Evolutionary conservation across 176 grass and related monocot genomes (phyloP), one percentile per base, ranked within the genome.

Genomic region (Sorghum bicolor): DNA sequence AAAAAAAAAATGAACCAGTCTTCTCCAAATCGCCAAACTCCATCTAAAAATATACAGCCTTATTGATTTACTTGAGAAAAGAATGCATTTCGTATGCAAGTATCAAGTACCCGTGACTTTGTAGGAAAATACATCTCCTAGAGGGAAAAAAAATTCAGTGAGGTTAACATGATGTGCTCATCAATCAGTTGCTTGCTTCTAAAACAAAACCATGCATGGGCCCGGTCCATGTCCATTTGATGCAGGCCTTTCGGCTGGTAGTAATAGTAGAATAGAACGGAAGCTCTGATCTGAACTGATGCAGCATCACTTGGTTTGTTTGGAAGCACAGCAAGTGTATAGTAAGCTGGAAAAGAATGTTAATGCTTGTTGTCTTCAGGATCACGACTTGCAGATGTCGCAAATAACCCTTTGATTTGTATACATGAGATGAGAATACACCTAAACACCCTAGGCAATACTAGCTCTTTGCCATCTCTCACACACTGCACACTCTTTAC

Each of bases 141-240:
- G 40, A 12, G 40, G 40, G 14, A 13, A 1, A 45, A 45, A 47
- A 4, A 47, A 16, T 15, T 45, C 50, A 55, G 17, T 55, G 50
- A 57, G 22, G 22, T 60, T 25, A 60, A 60, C 55, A 24, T 39
- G 22, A 41, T 77, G 55, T 11, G 22, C n/a, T 60, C 62, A 77
- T 58, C 45, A 60, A 60, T 2, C 17, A 39, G 3, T 45, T 78
- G 34, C 45, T 78, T 70, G 25, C 36, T 61, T 69, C 48, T 11
- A 37, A 85, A 70, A 47, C 74, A 34, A 85, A 70, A 53, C 17
- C 30, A 45, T 17, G 55, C 39, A 14, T 72, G 55, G 55, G 55
- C 3, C 55, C 22, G 55, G 55, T 10, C 55, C 22, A 60, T 61
- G 24, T 61, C 57, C 24, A 26, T 61, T 61, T 12, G 57, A 26